These are phyloP conservation scores for Podila verticillata DNA, from an alignment of 192 early-diverging fungal genomes.

Conservation along the genomic window DNA sequence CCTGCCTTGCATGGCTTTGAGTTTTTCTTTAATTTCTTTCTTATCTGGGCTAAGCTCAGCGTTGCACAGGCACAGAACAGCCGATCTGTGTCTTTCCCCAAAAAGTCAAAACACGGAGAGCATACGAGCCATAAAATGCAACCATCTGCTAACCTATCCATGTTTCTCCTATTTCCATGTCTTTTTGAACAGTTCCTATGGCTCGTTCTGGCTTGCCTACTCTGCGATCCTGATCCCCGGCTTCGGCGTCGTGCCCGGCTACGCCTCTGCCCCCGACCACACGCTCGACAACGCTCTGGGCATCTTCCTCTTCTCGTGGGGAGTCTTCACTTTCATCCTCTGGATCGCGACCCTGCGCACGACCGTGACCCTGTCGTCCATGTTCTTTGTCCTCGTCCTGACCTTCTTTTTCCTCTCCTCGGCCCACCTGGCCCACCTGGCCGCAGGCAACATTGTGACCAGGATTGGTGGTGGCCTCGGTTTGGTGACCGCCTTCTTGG, in stretches of 20 bases:
- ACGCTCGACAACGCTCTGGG: constrained; percentile 58
- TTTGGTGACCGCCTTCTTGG: constrained; percentile 75
- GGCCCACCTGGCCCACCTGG: constrained; percentile 62
- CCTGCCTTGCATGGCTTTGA: too few species aligned
- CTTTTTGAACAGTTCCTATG: constrained; percentile 36
- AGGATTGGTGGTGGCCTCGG: constrained; percentile 76
- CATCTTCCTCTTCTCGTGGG: constrained; percentile 74
- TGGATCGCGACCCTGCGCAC: constrained; percentile 72
- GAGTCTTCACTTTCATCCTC: constrained; percentile 76
- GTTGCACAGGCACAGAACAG: too few species aligned
- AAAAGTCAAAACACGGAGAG: background rate
- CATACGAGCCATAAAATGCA: background rate
- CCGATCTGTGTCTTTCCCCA: too few species aligned
- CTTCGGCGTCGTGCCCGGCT: constrained; percentile 58
- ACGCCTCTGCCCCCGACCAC: constrained; percentile 28
- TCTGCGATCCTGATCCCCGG: constrained; percentile 67
- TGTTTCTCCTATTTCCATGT: background rate
- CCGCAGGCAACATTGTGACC: constrained; percentile 57
- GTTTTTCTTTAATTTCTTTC: too few species aligned
- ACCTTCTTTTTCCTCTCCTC: constrained; percentile 78
- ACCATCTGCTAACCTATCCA: constrained; percentile 7
- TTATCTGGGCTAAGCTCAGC: too few species aligned
- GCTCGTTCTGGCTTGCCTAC: constrained; percentile 75
- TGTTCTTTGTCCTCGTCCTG: constrained; percentile 74
- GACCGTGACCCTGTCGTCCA: constrained; percentile 65